phyloP scores from a whole-genome alignment of 2,329 filamentous ascomycete genomes.

The Beauveria sp. region DNA sequence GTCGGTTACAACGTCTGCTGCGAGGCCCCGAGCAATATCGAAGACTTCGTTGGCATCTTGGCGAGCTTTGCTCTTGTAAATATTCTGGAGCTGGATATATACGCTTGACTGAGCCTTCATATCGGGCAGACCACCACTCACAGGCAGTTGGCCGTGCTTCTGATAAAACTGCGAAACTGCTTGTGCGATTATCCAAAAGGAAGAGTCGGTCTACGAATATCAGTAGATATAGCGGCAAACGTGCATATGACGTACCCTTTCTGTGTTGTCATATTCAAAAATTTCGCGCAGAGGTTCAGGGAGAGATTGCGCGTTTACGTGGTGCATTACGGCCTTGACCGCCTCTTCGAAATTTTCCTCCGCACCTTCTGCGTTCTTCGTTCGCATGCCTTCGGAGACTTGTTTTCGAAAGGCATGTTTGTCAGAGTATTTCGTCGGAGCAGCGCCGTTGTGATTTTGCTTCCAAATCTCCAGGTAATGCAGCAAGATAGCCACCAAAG shows the following conservation, averaged over 20 bases:
- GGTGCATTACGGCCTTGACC: constrained; percentile 77
- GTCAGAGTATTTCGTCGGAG: constrained; percentile 71
- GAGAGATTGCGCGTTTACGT: constrained; percentile 62
- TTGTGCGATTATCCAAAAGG: constrained; percentile 84
- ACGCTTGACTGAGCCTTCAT: constrained; percentile 94
- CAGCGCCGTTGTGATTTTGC: constrained; percentile 54
- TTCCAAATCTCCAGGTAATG: constrained; percentile 82
- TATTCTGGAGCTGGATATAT: constrained; percentile 83
- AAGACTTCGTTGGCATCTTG: constrained; percentile 71
- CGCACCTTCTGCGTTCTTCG: constrained; percentile 69
- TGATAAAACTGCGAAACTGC: constrained; percentile 72
- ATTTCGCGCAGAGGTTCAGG: constrained; percentile 67
- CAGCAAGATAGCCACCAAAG: constrained; percentile 75
- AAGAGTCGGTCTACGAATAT: constrained; percentile 38
- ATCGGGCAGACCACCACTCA: constrained; percentile 83
- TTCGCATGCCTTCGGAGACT: constrained; percentile 61
- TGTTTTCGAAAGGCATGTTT: constrained; percentile 75
- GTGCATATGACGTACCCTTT: constrained; percentile 36
- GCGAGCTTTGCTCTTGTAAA: constrained; percentile 86
- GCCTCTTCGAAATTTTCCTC: constrained; percentile 98
- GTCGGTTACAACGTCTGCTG: constrained; percentile 48
- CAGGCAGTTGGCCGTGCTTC: constrained; percentile 65
- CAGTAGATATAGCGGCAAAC: constrained; percentile 12
- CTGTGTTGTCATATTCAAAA: constrained; percentile 56
- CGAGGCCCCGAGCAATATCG: constrained; percentile 47